Base-by-base conservation (phyloP, 2,329 filamentous ascomycete genomes). In the Fusarium vanettenii region DNA sequence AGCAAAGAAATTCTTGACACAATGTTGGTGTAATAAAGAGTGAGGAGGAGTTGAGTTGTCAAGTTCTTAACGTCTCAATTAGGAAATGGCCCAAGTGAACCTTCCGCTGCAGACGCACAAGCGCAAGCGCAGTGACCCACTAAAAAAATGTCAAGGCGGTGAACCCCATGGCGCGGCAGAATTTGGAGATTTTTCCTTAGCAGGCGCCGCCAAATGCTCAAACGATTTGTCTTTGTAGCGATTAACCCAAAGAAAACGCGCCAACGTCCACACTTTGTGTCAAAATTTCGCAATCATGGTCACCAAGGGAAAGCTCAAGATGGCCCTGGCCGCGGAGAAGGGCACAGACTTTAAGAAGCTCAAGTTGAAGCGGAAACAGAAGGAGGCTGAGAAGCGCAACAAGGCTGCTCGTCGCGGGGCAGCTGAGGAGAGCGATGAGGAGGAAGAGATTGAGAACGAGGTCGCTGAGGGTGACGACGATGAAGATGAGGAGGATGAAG, bases 271-370 rank as follows among this genome's bases (percentile, higher is more conserved):
- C 48, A 39, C 55, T 5, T 18, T 18, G 4, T 41, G 61, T 41
- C 62, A 71, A 31, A 6, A 29, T 52, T n/a, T 61, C 50, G 69
- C 57, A 48, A 71, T 73, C 63, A 86, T 86, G 85, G 85, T 84
- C 60, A 82, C 81, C 27, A 86, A 84, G 79, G 85, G 85, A 79
- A 89, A 87, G 74, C 82, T 91, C 64, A 88, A 87, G 81, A 81
- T 87, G 80, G 89, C 89, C 11, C 82, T 91, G 18, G 86, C 85
- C 56, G 87, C 87, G 45, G 87, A 91, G 60, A 89, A 90, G 80
- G 86, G 87, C 52, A 80, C 82, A 16, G 88, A 91, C 69, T 87
- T 87, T 57, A 83, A 87, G 74, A 89, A 89, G 76, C 75, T 87
- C 48, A 89, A 87, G 77, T 83, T 87, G 67, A 83, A 86, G 79